Conservation (phyloP, 164 flowering plant genomes). For the Cinnamomum micranthum region DNA sequence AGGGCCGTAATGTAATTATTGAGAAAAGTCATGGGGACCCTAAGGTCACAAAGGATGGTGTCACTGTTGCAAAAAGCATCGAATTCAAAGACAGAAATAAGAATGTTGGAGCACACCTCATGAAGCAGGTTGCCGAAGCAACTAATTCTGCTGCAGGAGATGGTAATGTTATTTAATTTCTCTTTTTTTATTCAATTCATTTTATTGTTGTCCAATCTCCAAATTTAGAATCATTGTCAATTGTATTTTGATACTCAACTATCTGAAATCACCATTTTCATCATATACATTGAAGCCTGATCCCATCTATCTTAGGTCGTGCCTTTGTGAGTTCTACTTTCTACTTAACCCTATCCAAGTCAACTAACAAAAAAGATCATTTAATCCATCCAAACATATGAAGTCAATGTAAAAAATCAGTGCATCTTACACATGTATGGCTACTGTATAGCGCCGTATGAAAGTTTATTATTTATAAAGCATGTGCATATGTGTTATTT, state of each 20-base stretch:
- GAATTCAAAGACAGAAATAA: conserved; percentile 62
- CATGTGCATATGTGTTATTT: too few species aligned
- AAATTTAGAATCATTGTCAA: not conserved
- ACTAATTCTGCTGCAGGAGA: conserved; percentile 89
- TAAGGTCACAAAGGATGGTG: conserved; percentile 92
- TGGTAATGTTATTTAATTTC: conserved; percentile 32
- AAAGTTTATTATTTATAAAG: too few species aligned
- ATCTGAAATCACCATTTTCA: too few species aligned
- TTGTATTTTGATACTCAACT: too few species aligned
- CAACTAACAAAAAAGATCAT: not conserved
- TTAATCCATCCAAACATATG: not conserved
- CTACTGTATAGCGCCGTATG: too few species aligned
- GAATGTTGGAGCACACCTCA: conserved; percentile 84
- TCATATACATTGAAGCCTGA: too few species aligned
- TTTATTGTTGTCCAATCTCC: not conserved
- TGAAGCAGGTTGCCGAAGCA: conserved; percentile 88
- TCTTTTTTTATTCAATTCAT: not conserved
- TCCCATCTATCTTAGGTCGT: too few species aligned
- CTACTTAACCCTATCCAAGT: too few species aligned
- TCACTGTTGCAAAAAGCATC: conserved; percentile 89
- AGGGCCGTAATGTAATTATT: conserved; percentile 92
- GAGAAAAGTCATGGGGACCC: conserved; percentile 54
- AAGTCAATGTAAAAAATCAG: not conserved
- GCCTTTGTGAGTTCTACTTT: too few species aligned
- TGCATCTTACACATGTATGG: not conserved